Base-by-base conservation (phyloP, 257 asterid genomes). In the Forsythia suspensa region DNA sequence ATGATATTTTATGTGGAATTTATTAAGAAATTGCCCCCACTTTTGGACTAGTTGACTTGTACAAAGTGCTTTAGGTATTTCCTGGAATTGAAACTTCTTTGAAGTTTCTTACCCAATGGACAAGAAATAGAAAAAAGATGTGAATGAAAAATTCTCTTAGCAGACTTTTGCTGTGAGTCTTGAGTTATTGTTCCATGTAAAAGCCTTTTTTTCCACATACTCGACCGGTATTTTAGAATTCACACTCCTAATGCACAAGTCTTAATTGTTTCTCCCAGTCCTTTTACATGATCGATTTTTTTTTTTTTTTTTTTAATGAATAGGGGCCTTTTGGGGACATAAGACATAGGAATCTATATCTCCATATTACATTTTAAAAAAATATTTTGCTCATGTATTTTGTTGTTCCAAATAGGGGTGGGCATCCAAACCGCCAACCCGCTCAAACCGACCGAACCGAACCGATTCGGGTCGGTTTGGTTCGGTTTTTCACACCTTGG, bases 81-180 rank as follows among this genome's bases (percentile, higher is more conserved):
- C 85, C 18, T 66, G 75, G 83, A 84, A 77, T 16, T 61, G 72
- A 69, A 74, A 61, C 70, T 70, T 51, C 48, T 37, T 41, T 70
- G 75, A 63, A 24, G n/a, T 24, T 63, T 63, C 70, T 63, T 29
- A 11, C 40, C 70, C 16, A 63, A 29, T 59, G 70, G 29, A 10
- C 40, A 29, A 63, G 39, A 29, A 63, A 4, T 63, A 0, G 18
- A 10, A 0, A 63, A 10, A 0, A 63, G 70, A 63, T 63, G 39
- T 10, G 38, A 9, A 63, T 21, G 38, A 24, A 7, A 63, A 24
- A 8, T 63, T 63, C 37, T 21, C 39, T 10, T 24, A 63, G 70
- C 70, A 24, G 39, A 40, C 70, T 63, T 10, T 29, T 34, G n/a
- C 4, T 24, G 40, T 39, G 34, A 20, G 29, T 38, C 68, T 70